phyloP scores from a whole-genome alignment of 129 eudicot genomes.

The Centella asiatica region DNA sequence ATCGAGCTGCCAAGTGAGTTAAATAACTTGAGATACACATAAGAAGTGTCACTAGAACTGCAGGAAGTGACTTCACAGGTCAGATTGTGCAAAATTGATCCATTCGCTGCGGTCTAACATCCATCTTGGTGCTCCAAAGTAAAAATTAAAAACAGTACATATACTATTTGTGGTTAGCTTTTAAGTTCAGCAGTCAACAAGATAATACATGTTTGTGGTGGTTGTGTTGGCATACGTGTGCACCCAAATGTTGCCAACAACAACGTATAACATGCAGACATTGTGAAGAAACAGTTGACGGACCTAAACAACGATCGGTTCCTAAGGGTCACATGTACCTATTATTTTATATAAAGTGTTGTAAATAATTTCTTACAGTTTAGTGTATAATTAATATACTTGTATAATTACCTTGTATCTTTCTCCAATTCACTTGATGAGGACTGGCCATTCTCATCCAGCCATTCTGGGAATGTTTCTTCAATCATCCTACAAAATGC shows the following conservation, averaged over 20 bases:
- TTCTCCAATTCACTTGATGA: slow-evolving; percentile 17
- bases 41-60: too few species aligned
- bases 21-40: too few species aligned
- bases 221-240: background rate
- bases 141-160: background rate
- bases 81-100: background rate
- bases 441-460: slow-evolving; percentile 11
- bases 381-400: too few species aligned
- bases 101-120: background rate
- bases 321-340: too few species aligned
- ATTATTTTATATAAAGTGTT: too few species aligned
- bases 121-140: too few species aligned
- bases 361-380: too few species aligned
- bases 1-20: too few species aligned
- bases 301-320: too few species aligned
- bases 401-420: slow-evolving; percentile 29
- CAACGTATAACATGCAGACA: too few species aligned
- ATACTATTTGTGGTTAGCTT: background rate
- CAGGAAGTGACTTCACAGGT: background rate
- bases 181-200: background rate
- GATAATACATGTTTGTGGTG: background rate
- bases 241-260: background rate
- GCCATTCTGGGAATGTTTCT: slow-evolving; percentile 21
- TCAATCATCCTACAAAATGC: slow-evolving; percentile 21
- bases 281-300: too few species aligned